Evolutionary conservation across 768 basidiomycete genomes (phyloP).

Genomic region (Russula abietina): DNA sequence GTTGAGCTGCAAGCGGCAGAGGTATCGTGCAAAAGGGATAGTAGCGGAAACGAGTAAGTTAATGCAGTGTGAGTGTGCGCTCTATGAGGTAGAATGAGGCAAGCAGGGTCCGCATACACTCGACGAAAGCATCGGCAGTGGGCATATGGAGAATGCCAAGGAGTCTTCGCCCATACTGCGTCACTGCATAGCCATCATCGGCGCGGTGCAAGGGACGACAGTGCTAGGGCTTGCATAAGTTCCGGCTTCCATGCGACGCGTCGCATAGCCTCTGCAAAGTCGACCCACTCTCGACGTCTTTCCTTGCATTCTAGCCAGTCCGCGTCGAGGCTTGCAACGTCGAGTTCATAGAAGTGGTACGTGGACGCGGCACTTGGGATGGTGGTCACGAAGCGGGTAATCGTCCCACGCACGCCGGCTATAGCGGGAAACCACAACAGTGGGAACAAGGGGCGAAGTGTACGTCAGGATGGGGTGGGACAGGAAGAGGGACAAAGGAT

Average conservation of each 20-base stretch:
- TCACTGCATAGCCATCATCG: slow-evolving; percentile 33
- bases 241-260: slow-evolving; percentile 83
- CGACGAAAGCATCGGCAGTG: not conserved
- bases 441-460: slow-evolving; percentile 38
- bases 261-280: slow-evolving; percentile 71
- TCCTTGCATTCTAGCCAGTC: slow-evolving; percentile 80
- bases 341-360: slow-evolving; percentile 88
- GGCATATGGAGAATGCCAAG: not conserved
- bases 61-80: slow-evolving; percentile 18
- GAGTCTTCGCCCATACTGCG: not conserved
- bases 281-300: slow-evolving; percentile 82
- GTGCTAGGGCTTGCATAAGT: slow-evolving; percentile 65
- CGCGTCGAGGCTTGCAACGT: slow-evolving; percentile 67
- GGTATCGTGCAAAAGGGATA: slow-evolving; percentile 24
- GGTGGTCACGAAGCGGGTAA: slow-evolving; percentile 80
- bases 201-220: slow-evolving; percentile 61
- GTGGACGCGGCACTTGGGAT: slow-evolving; percentile 72
- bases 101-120: not conserved
- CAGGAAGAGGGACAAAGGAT: slow-evolving; percentile 71
- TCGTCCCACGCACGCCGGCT: slow-evolving; percentile 86
- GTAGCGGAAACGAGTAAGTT: slow-evolving; percentile 23
- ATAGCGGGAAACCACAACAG: slow-evolving; percentile 27
- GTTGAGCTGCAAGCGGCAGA: slow-evolving; percentile 13
- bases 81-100: slow-evolving; percentile 20
- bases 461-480: slow-evolving; percentile 64